Evolutionary conservation across 2,329 filamentous ascomycete species (phyloP).

Genomic region (Aspergillus sp.): DNA sequence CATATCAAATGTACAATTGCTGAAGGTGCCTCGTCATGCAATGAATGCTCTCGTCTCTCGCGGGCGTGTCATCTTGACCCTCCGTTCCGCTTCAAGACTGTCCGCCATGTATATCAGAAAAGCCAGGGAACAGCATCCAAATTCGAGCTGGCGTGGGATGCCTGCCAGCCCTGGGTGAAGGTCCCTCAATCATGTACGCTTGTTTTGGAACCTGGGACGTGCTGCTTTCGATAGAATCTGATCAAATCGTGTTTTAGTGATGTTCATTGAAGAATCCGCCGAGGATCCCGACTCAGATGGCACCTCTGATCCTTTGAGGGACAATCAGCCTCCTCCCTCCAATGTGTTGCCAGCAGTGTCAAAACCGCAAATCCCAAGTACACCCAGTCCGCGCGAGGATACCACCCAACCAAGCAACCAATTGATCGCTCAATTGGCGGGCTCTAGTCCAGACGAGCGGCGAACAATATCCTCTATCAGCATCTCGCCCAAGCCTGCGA

Average conservation of each 20-base stretch:
- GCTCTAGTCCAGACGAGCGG: slow-evolving; percentile 8
- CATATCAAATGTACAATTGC: slow-evolving; percentile 35
- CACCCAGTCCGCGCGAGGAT: neutral
- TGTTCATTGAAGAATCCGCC: slow-evolving; percentile 26
- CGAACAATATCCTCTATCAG: slow-evolving; percentile 11
- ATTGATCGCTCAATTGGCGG: neutral
- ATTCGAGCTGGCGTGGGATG: slow-evolving; percentile 33
- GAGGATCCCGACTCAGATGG: slow-evolving; percentile 15
- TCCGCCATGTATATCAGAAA: slow-evolving; percentile 36
- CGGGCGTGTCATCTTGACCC: slow-evolving; percentile 33
- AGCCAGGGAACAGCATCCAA: slow-evolving; percentile 24
- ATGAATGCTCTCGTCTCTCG: slow-evolving; percentile 28
- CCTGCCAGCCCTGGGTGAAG: slow-evolving; percentile 33
- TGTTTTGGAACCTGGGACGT: neutral
- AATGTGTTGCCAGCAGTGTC: neutral
- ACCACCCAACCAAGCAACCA: neutral
- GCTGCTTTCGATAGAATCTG: neutral
- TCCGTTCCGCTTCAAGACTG: slow-evolving; percentile 34
- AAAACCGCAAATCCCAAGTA: neutral
- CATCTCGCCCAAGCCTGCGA: slow-evolving; percentile 11
- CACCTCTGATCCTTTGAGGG: neutral
- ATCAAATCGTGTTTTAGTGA: slow-evolving; percentile 19
- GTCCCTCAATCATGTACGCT: slow-evolving; percentile 26
- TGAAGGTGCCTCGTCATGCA: slow-evolving; percentile 28
- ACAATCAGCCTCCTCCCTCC: neutral